A percentile compares a stretch with the other conserved stretches of the same genome.
These are phyloP conservation scores for Bremia lactucae DNA, from an alignment of 352 stramenopile species.

Conservation along the genomic window DNA sequence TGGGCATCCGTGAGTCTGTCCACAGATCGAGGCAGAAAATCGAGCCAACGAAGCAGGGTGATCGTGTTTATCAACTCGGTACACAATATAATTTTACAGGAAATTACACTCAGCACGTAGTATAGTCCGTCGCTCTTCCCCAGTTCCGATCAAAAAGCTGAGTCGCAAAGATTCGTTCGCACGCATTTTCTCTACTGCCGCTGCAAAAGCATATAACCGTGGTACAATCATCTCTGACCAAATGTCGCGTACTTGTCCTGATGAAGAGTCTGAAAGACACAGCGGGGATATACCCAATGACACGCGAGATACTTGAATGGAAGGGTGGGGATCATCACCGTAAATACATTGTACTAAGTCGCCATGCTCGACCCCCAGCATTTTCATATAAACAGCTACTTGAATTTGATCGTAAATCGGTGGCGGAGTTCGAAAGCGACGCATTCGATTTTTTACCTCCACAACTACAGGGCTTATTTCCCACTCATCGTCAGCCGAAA, in stretches of 20 bases:
- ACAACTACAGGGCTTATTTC: slow-evolving; percentile 46
- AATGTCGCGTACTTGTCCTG: slow-evolving; percentile 16
- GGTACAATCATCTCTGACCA: slow-evolving; percentile 59
- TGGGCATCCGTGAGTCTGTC: slow-evolving; percentile 49
- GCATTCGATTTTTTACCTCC: slow-evolving; percentile 72
- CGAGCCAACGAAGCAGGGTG: slow-evolving; percentile 34
- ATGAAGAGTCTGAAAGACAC: slow-evolving; percentile 11
- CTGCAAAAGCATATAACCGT: slow-evolving; percentile 41
- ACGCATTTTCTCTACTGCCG: slow-evolving; percentile 37
- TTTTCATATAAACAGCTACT: slow-evolving; percentile 78
- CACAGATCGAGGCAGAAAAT: slow-evolving; percentile 80
- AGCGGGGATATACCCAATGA: slow-evolving; percentile 36
- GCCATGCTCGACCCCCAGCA: slow-evolving; percentile 43
- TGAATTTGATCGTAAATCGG: slow-evolving; percentile 71
- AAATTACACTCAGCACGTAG: slow-evolving; percentile 46
- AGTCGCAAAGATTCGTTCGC: slow-evolving; percentile 39
- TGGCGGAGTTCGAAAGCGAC: slow-evolving; percentile 40
- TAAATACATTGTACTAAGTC: slow-evolving; percentile 69
- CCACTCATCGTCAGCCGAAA: slow-evolving; percentile 50
- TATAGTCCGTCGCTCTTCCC: slow-evolving; percentile 31
- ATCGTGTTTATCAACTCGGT: too few relatives aligned
- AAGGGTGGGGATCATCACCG: slow-evolving; percentile 17
- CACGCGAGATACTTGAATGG: slow-evolving; percentile 46
- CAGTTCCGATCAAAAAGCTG: slow-evolving; percentile 48
- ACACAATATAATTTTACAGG: slow-evolving; percentile 20